Conservation (phyloP, 73 alveolate genomes). For the Symbiodinium natans region DNA sequence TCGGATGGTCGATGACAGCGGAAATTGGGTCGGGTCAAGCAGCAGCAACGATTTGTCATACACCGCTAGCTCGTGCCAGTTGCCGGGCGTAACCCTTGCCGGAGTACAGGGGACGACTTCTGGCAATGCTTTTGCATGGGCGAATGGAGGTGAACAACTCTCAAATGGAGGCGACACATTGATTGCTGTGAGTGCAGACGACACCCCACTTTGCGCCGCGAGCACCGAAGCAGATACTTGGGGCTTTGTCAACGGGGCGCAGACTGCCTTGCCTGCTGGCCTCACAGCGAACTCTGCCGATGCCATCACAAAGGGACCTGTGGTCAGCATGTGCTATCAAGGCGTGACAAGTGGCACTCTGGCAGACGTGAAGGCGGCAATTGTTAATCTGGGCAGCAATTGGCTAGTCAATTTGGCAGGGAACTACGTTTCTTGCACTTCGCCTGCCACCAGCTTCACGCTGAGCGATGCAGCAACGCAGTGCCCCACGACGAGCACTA, state of each 20-base stretch:
- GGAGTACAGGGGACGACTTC: not conserved
- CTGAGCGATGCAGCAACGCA: not conserved
- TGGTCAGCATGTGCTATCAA: slow-evolving; percentile 15
- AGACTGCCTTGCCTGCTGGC: slow-evolving; percentile 26
- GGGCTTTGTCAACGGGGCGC: not conserved
- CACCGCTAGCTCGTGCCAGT: not conserved
- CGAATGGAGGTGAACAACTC: not conserved
- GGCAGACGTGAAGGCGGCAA: not conserved
- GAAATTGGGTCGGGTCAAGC: not conserved
- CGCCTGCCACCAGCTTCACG: slow-evolving; percentile 1
- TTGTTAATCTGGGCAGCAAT: not conserved
- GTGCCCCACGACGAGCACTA: not conserved
- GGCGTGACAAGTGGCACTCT: not conserved
- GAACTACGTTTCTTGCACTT: not conserved
- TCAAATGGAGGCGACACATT: not conserved
- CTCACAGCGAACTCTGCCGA: slow-evolving; percentile 25
- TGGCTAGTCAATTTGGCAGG: not conserved
- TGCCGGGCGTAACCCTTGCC: not conserved
- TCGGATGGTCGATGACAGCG: slow-evolving; percentile 6
- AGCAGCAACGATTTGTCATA: not conserved
- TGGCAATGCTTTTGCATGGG: not conserved
- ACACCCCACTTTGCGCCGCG: slow-evolving; percentile 23
- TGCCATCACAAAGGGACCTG: not conserved
- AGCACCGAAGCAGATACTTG: slow-evolving; percentile 22
- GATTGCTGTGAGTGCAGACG: slow-evolving; percentile 13